Evolutionary conservation across 768 basidiomycete genomes (phyloP), one percentile per base, ranked within the genome.

Genomic region (Leucocoprinus leucothites): DNA sequence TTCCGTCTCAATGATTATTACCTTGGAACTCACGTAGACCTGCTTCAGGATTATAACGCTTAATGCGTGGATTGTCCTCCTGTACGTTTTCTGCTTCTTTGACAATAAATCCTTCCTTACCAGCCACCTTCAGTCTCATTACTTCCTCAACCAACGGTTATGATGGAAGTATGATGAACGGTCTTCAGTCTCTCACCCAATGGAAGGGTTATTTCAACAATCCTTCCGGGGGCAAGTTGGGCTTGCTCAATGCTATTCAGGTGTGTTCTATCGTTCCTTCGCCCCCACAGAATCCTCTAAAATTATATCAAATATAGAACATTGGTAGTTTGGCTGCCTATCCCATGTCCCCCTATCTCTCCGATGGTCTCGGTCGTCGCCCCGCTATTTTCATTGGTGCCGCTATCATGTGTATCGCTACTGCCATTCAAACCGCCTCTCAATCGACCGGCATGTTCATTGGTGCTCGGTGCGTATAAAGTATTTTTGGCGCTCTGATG

Each of bases 111-210:
- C 14, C 5, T 3, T 38, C 14, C 21, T 19, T 31, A 40, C 35
- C 34, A n/a, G 49, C 47, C 13, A 14, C 41, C 24, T 19, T 51
- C 19, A 86, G 85, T 47, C 81, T 89, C 59, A 85, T 89, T 64
- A 89, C 87, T 9, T 87, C 87, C 22, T 86, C 85, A 13, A 87
- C 84, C 46, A 87, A 83, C 65, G 88, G 87, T 49, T 89, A 84
- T 64, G 88, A 89, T 63, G 85, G 86, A 57, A 84, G 81, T 66
- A 82, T 89, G 82, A 87, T 89, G 87, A 89, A 90, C 69, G 86
- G 85, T 66, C 74, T 91, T 40, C 89, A 91, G 68, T 80, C 81
- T 44, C 73, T 90, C 57, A 52, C 63, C 16, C 80, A 85, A 59
- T 91, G 89, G 89, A 67, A 74, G 45, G 44, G 57, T 7, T 86